Percentiles rank a stretch among this genome's conserved stretches.
These are phyloP conservation scores for Triticum urartu DNA, from an alignment of 176 grass and related monocot genomes.

Conservation along the genomic window DNA sequence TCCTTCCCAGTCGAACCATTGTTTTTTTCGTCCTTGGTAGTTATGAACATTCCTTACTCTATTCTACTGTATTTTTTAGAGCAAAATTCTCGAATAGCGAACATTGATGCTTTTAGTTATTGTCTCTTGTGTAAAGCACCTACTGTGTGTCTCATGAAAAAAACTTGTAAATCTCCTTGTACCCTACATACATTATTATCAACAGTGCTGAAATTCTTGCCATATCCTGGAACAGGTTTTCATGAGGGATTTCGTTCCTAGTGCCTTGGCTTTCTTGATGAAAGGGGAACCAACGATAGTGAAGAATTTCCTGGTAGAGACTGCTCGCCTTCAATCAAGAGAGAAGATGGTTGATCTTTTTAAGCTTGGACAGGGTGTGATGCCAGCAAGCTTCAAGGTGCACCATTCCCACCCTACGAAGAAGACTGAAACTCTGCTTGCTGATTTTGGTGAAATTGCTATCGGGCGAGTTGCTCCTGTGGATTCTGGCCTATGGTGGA, in stretches of 20 bases:
- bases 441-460: conserved; percentile 93
- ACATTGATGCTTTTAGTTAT: conserved; percentile 17
- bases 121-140: conserved; percentile 9
- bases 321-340: conserved; percentile 70
- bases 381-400: conserved; percentile 93
- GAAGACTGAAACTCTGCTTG: conserved; percentile 63
- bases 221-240: conserved; percentile 63
- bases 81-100: background rate
- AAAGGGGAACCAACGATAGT: conserved; percentile 67
- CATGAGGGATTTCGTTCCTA: conserved; percentile 93
- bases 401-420: conserved; percentile 28
- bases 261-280: conserved; percentile 79
- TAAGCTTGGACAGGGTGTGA: conserved; percentile 80
- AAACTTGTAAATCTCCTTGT: conserved; percentile 7
- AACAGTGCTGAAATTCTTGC: conserved; percentile 1
- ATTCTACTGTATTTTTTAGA: background rate
- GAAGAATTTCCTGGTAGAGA: conserved; percentile 83
- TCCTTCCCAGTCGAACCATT: conserved; percentile 13
- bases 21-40: background rate
- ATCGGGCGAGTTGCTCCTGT: conserved; percentile 93
- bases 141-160: background rate
- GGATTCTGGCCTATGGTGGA: conserved; percentile 98
- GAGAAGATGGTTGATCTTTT: conserved; percentile 81
- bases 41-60: background rate
- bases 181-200: conserved; percentile 14